These are phyloP conservation scores for Pseudogymnoascus pannorum DNA, from an alignment of 2,329 filamentous ascomycete genomes.

Conservation along the genomic window DNA sequence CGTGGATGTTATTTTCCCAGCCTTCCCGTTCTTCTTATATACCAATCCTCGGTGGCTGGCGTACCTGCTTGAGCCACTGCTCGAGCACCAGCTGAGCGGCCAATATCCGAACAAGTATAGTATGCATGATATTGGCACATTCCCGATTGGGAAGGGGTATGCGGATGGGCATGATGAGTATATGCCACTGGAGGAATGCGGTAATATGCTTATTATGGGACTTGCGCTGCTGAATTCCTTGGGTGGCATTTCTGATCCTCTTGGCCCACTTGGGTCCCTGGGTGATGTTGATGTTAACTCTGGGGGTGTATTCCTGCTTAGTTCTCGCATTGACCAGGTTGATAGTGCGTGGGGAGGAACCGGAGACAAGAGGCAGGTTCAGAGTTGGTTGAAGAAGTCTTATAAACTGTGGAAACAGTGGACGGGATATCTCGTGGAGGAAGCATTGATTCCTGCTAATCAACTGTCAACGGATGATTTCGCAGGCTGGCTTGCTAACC, in stretches of 20 bases:
- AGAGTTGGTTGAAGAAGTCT: constrained; percentile 54
- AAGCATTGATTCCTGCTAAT: constrained; percentile 55
- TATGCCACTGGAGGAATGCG: constrained; percentile 61
- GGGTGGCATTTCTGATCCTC: constrained; percentile 19
- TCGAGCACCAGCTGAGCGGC: constrained; percentile 74
- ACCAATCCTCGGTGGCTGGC: constrained; percentile 75
- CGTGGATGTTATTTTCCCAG: constrained; percentile 80
- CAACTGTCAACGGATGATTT: constrained; percentile 67
- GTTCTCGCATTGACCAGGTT: constrained; percentile 45
- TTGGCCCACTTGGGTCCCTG: not conserved
- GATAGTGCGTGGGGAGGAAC: constrained; percentile 54
- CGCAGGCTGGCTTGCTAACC: constrained; percentile 60
- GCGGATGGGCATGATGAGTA: constrained; percentile 55
- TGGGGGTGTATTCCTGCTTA: constrained; percentile 24
- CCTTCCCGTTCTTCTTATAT: constrained; percentile 81
- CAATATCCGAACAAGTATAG: constrained; percentile 78
- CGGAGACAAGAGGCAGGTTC: constrained; percentile 48
- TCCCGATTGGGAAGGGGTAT: constrained; percentile 72
- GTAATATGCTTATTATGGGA: constrained; percentile 64
- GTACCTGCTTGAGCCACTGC: constrained; percentile 69
- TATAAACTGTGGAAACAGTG: constrained; percentile 62
- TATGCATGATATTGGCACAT: constrained; percentile 69
- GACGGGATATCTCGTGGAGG: constrained; percentile 61
- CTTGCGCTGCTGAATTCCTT: constrained; percentile 70
- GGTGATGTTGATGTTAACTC: constrained; percentile 18